Evolutionary conservation across 768 basidiomycete genomes (phyloP).

Genomic region (Boletus bicolor): DNA sequence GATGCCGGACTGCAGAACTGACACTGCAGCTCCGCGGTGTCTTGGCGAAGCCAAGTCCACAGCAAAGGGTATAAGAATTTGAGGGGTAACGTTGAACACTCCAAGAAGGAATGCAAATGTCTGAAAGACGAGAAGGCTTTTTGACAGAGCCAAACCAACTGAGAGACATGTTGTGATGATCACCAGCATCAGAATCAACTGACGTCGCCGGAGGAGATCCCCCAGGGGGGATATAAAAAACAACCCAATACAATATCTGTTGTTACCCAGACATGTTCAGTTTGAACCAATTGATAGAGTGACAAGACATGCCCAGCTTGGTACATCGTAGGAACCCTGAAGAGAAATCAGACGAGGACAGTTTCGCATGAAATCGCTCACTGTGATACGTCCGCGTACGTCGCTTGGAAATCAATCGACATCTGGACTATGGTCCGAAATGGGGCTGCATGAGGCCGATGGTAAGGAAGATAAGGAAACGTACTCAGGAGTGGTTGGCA

Average conservation of each 20-base stretch:
- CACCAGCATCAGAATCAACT: constrained; percentile 38
- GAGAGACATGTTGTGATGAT: constrained; percentile 32
- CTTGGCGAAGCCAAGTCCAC: constrained; percentile 40
- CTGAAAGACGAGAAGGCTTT: constrained; percentile 32
- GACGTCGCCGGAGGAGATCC: constrained; percentile 42
- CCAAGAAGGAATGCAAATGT: constrained; percentile 38
- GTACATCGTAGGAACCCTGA: constrained; percentile 57
- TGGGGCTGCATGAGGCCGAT: not conserved
- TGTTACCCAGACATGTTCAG: not conserved
- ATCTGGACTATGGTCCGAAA: constrained; percentile 24
- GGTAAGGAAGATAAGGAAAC: constrained; percentile 11
- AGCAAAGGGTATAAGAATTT: constrained; percentile 40
- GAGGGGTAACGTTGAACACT: constrained; percentile 37
- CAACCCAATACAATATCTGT: constrained; percentile 30
- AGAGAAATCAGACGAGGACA: constrained; percentile 3
- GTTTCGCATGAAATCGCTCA: constrained; percentile 7
- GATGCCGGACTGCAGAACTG: constrained; percentile 28
- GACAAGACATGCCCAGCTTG: constrained; percentile 53
- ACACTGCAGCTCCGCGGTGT: constrained; percentile 21
- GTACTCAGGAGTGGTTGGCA: constrained; percentile 74
- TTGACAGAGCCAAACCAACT: constrained; percentile 37
- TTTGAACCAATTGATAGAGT: not conserved
- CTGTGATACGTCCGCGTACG: constrained; percentile 33
- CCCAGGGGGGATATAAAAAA: constrained; percentile 43
- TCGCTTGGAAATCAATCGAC: constrained; percentile 34